These are phyloP conservation scores for Pseudotsuga menziesii DNA, from an alignment of 75 land plant species.

Conservation along the genomic window DNA sequence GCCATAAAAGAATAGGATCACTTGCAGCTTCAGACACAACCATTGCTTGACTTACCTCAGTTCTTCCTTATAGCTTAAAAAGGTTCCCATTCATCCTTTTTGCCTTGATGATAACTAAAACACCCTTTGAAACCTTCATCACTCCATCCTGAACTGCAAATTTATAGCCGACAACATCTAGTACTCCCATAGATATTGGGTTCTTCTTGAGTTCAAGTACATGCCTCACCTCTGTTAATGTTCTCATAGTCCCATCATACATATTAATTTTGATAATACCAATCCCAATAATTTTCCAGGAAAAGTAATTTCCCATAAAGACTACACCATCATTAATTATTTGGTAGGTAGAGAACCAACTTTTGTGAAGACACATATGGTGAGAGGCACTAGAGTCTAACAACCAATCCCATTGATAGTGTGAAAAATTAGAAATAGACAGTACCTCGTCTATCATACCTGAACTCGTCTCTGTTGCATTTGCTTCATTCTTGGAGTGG, in stretches of 20 bases:
- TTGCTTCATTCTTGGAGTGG: no score
- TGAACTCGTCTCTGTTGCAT: not conserved
- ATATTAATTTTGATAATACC: conserved; percentile 10
- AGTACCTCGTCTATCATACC: not conserved
- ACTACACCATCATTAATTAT: not conserved
- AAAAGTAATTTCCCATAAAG: conserved; percentile 15
- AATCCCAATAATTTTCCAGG: conserved; percentile 2
- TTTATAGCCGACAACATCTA: no score
- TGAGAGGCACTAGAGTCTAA: conserved; percentile 13
- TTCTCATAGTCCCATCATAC: conserved; percentile 16
- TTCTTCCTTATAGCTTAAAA: no score
- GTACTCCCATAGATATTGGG: no score
- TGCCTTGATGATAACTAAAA: no score
- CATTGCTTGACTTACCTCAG: no score
- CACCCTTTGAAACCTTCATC: no score
- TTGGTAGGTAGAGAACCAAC: conserved; percentile 9
- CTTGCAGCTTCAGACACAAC: no score
- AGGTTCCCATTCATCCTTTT: no score
- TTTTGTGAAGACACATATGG: conserved; percentile 15
- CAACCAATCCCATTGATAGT: not conserved
- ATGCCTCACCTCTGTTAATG: not conserved
- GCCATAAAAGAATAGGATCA: no score
- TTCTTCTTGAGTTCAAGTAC: conserved; percentile 13
- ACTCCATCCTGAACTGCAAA: no score
- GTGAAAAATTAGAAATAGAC: no score